Evolutionary conservation across 2,329 filamentous ascomycete species (phyloP).

Genomic region (Pestalotiopsis sp.): DNA sequence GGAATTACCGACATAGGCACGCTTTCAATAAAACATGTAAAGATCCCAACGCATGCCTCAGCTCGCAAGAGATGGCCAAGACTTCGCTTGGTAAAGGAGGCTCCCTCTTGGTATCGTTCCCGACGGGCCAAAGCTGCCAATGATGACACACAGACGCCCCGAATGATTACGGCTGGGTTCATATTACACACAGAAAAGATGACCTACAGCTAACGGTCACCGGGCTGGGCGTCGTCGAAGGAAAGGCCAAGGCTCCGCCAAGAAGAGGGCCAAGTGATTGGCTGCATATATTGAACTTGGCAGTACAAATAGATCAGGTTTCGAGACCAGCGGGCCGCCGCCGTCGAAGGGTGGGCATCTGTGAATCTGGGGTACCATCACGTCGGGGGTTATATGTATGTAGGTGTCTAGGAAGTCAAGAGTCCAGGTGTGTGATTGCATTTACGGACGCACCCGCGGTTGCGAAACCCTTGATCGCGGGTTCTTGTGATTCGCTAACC

Average conservation of each 20-base stretch:
- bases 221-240: not conserved
- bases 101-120: not conserved
- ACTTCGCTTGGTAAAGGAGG: not conserved
- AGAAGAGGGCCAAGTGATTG: not conserved
- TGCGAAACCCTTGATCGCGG: not conserved
- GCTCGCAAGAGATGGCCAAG: not conserved
- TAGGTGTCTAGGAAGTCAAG: not conserved
- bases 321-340: not conserved
- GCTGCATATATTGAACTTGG: conserved; percentile 4
- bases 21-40: not conserved
- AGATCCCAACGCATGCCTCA: not conserved
- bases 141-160: not conserved
- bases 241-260: not conserved
- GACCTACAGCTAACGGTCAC: not conserved
- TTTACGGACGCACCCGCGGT: not conserved
- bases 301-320: not conserved
- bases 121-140: not conserved
- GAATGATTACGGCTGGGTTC: too few relatives aligned
- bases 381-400: too few relatives aligned
- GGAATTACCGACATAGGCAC: not conserved
- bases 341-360: not conserved
- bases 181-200: not conserved
- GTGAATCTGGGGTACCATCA: not conserved
- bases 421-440: not conserved
- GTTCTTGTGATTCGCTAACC: not conserved